phyloP scores from a whole-genome alignment of 2,329 filamentous ascomycete genomes.

The Phymatotrichopsis omnivora region DNA sequence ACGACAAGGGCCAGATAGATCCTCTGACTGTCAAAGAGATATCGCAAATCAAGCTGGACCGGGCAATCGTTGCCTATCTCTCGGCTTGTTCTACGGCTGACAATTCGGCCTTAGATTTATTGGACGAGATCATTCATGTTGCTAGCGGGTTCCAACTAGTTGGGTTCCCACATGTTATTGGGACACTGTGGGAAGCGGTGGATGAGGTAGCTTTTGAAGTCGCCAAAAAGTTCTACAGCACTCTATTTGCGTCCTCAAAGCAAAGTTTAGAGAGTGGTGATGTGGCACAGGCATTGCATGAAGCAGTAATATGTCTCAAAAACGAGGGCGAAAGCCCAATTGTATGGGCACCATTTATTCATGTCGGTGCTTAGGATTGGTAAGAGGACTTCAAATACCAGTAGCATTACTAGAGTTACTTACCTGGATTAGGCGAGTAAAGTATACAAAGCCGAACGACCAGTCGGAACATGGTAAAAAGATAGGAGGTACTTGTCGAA shows the following conservation, averaged over 20 bases:
- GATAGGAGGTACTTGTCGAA: too few species aligned
- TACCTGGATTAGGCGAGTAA: too few species aligned
- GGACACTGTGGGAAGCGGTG: constrained; percentile 33
- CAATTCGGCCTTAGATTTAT: constrained; percentile 23
- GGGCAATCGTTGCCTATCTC: constrained; percentile 34
- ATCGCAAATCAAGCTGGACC: neutral
- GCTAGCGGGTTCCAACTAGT: constrained; percentile 36
- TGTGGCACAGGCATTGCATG: too few species aligned
- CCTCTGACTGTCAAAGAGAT: constrained; percentile 8
- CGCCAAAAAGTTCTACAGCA: constrained; percentile 29
- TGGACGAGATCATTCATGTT: constrained; percentile 35
- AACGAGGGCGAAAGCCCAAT: too few species aligned
- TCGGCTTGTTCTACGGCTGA: constrained; percentile 37
- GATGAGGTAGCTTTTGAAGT: constrained; percentile 29
- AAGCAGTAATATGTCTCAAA: too few species aligned
- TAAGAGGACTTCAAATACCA: too few species aligned
- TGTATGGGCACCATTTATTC: neutral
- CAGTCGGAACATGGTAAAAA: too few species aligned
- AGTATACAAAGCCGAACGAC: too few species aligned
- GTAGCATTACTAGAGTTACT: too few species aligned
- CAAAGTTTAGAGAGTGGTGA: too few species aligned
- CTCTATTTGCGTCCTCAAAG: constrained; percentile 24
- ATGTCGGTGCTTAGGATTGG: constrained; percentile 3
- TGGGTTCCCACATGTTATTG: constrained; percentile 35
- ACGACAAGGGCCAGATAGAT: neutral